These are phyloP conservation scores for Coniochaeta pulveracea DNA, from an alignment of 2,329 filamentous ascomycete species.

Conservation along the genomic window DNA sequence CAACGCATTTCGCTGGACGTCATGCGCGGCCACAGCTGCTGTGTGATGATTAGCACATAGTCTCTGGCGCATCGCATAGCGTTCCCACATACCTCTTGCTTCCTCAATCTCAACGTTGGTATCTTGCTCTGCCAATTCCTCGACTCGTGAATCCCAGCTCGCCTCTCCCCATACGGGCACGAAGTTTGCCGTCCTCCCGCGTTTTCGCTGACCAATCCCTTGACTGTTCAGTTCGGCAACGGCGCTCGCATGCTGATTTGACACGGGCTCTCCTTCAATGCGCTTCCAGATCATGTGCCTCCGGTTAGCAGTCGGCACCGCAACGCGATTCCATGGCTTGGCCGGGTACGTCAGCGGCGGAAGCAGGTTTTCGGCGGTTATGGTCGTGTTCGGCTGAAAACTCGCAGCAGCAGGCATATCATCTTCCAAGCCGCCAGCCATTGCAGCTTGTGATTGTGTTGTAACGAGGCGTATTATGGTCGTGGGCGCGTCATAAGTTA, in stretches of 20 bases:
- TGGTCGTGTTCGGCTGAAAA: neutral
- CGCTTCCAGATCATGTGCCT: conserved; percentile 19
- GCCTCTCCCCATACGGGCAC: conserved; percentile 21
- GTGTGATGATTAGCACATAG: neutral
- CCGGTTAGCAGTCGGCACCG: conserved; percentile 11
- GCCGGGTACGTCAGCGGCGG: conserved; percentile 10
- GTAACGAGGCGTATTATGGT: neutral
- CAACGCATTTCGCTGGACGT: neutral
- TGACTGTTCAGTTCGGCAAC: conserved; percentile 21
- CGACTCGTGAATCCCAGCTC: conserved; percentile 15
- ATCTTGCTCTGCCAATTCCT: conserved; percentile 2
- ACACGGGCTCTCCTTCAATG: conserved; percentile 4
- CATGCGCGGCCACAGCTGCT: neutral
- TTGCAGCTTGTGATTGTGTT: neutral
- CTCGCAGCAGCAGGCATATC: neutral
- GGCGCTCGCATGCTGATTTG: conserved; percentile 9
- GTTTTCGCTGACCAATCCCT: conserved; percentile 22
- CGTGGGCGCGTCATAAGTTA: too few relatives aligned
- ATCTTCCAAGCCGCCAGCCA: neutral
- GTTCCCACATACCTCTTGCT: conserved; percentile 14
- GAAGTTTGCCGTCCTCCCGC: conserved; percentile 14
- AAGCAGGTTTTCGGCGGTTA: conserved; percentile 12
- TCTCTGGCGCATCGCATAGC: neutral
- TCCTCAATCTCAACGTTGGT: conserved; percentile 10
- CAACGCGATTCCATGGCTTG: conserved; percentile 20